Conservation (phyloP, 495 filamentous ascomycete genomes). For the Penicillium coffeae region DNA sequence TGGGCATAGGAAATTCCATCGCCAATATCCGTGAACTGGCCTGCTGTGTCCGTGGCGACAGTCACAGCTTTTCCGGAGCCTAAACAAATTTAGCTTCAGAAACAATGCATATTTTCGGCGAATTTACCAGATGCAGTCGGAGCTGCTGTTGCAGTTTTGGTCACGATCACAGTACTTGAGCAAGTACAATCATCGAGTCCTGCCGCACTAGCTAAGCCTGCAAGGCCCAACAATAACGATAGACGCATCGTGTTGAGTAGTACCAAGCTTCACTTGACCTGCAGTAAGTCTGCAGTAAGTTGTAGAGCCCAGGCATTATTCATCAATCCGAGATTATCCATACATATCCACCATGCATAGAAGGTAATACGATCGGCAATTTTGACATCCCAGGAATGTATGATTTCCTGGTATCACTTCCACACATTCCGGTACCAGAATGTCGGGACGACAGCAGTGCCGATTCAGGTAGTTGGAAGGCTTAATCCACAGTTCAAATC, state of each 20-base stretch:
- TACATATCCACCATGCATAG: too few species aligned
- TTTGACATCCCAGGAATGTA: too few species aligned
- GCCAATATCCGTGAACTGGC: constrained; percentile 9
- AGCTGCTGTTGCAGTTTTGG: background rate
- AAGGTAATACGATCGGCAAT: too few species aligned
- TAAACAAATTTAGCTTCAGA: background rate
- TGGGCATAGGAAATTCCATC: constrained; percentile 13
- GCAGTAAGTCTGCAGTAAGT: too few species aligned
- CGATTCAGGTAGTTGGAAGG: too few species aligned
- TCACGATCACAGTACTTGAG: background rate
- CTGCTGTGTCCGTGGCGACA: constrained; percentile 9
- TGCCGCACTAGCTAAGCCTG: background rate
- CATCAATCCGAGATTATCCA: too few species aligned
- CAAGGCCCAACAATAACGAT: background rate
- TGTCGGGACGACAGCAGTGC: too few species aligned
- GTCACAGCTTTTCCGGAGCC: too few species aligned
- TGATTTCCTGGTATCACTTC: too few species aligned
- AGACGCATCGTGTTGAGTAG: background rate
- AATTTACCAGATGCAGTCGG: background rate
- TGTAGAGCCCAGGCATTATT: too few species aligned
- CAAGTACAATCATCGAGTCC: constrained; percentile 1
- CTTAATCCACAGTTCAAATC: too few species aligned
- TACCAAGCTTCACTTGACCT: background rate
- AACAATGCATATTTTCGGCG: background rate
- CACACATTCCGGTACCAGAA: too few species aligned